A percentile compares a stretch with the other conserved stretches of the same genome.
These are phyloP conservation scores for Cyclocybe aegerita DNA, from an alignment of 768 basidiomycete genomes.

Conservation along the genomic window DNA sequence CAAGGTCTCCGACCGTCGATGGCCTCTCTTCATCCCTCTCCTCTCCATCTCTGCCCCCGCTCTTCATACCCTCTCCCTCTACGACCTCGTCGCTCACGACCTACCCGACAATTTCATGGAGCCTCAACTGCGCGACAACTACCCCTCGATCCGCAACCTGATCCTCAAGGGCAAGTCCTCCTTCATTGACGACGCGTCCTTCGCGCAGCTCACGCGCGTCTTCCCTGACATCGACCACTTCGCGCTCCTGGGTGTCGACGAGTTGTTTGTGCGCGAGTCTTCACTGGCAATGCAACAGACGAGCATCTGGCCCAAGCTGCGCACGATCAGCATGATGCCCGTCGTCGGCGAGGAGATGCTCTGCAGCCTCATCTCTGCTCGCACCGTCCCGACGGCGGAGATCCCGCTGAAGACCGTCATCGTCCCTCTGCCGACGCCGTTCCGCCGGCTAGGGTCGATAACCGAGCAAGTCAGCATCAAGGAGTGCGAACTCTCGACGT, in stretches of 20 bases:
- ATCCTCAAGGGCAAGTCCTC: constrained; percentile 17
- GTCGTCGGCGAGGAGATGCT: constrained; percentile 16
- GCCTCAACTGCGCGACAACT: constrained; percentile 11
- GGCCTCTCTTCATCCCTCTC: constrained; percentile 20
- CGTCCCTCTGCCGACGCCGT: constrained; percentile 10
- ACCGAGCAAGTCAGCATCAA: constrained; percentile 15
- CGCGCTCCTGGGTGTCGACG: constrained; percentile 14
- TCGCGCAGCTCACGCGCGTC: constrained; percentile 15
- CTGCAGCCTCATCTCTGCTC: constrained; percentile 16
- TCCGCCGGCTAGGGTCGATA: constrained; percentile 17
- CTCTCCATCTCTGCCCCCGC: constrained; percentile 20
- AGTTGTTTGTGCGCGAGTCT: constrained; percentile 13
- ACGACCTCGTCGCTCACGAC: constrained; percentile 20
- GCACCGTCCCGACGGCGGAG: constrained; percentile 10
- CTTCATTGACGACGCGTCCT: constrained; percentile 14
- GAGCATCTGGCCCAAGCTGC: constrained; percentile 17
- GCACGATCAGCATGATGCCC: constrained; percentile 19
- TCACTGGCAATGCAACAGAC: constrained; percentile 14
- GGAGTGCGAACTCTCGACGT: constrained; percentile 10
- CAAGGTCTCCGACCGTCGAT: constrained; percentile 20
- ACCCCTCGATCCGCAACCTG: constrained; percentile 17
- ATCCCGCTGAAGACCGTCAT: constrained; percentile 16
- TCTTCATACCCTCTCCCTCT: constrained; percentile 18
- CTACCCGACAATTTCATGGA: constrained; percentile 17
- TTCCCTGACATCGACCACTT: constrained; percentile 18